Conservation (phyloP, 2,329 filamentous ascomycete genomes). For the Penicillium sp. region DNA sequence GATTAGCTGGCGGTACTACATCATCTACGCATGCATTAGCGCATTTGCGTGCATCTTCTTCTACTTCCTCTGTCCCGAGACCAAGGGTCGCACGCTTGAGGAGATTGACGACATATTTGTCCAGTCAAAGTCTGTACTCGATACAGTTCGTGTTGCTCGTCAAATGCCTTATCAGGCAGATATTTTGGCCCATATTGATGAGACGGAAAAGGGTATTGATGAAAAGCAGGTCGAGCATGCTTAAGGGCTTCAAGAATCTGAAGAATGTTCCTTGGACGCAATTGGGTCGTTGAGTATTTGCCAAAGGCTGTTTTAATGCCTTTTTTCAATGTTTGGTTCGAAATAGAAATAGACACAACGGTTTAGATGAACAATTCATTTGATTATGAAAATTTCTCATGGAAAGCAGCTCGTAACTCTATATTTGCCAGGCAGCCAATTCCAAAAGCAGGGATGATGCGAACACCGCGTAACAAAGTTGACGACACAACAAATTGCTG, state of each 20-base stretch:
- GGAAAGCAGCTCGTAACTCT: constrained; percentile 26
- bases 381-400: constrained; percentile 12
- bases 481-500: constrained; percentile 69
- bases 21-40: constrained; percentile 47
- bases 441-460: constrained; percentile 84
- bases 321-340: neutral
- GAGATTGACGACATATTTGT: constrained; percentile 42
- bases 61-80: constrained; percentile 42
- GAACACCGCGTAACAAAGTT: constrained; percentile 69
- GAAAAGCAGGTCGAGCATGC: constrained; percentile 8
- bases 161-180: constrained; percentile 23
- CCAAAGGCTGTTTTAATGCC: too few species aligned
- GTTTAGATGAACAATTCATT: neutral
- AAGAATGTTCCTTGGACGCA: neutral
- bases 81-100: constrained; percentile 39
- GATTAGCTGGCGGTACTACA: constrained; percentile 52
- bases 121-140: constrained; percentile 29
- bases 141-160: constrained; percentile 22
- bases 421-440: constrained; percentile 80
- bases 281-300: neutral
- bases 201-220: constrained; percentile 7
- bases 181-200: constrained; percentile 7
- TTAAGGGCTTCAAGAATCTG: neutral
- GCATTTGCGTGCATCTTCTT: constrained; percentile 28
- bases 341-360: neutral